Percentiles rank a stretch among this genome's conserved stretches.
These are phyloP conservation scores for Thalassiosira livingstoniorum DNA, from an alignment of 352 stramenopile genomes.

Conservation along the genomic window DNA sequence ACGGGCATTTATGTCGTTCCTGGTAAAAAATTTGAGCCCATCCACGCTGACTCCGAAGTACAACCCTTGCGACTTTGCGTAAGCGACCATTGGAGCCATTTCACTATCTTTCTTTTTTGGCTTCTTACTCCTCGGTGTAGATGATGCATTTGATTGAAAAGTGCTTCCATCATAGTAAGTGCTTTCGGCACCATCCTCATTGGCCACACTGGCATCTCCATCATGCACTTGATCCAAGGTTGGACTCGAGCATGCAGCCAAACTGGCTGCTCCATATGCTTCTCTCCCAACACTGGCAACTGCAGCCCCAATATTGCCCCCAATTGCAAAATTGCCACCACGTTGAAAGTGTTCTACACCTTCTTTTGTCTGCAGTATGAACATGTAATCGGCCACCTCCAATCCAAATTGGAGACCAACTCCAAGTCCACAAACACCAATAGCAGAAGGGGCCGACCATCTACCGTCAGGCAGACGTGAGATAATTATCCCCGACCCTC, in stretches of 20 bases:
- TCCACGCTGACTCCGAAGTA: constrained; percentile 93
- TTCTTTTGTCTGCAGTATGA: constrained; percentile 94
- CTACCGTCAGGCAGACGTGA: constrained; percentile 92
- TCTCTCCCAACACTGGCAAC: constrained; percentile 74
- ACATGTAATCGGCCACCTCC: constrained; percentile 93
- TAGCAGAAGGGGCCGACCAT: constrained; percentile 94
- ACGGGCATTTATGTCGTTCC: constrained; percentile 92
- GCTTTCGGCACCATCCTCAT: constrained; percentile 52
- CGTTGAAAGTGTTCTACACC: constrained; percentile 88
- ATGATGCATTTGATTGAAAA: constrained; percentile 39
- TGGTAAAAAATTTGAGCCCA: constrained; percentile 90
- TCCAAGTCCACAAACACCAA: constrained; percentile 86
- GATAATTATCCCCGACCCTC: constrained; percentile 91
- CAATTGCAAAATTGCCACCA: constrained; percentile 75
- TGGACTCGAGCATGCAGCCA: constrained; percentile 57
- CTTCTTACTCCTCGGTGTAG: constrained; percentile 6
- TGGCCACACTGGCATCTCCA: constrained; percentile 55
- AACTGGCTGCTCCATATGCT: constrained; percentile 77
- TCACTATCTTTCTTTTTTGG: constrained; percentile 45
- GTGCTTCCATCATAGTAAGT: constrained; percentile 60
- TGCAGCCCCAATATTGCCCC: constrained; percentile 77
- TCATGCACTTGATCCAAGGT: constrained; percentile 48
- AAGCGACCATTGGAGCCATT: constrained; percentile 92
- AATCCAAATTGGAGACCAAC: constrained; percentile 88
- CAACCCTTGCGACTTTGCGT: constrained; percentile 92